Evolutionary conservation across 2,329 filamentous ascomycete species (phyloP), one percentile per base, ranked within the genome.

Genomic region (Aschersonia sp.): DNA sequence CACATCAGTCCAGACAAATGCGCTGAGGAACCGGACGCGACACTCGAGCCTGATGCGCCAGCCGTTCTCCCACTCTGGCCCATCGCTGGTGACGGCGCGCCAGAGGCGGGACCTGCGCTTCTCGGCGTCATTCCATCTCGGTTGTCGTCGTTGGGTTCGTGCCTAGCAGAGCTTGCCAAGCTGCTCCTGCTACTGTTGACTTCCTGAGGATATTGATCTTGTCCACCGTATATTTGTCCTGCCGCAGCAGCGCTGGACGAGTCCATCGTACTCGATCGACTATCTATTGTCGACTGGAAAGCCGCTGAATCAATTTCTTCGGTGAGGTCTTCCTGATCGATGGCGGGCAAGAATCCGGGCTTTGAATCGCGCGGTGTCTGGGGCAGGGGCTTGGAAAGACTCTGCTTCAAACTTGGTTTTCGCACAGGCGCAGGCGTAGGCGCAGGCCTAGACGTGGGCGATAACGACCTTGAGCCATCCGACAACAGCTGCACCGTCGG

Each of bases 1-100:
- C 79, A 83, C 77, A 83, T 81, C 47, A 83, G 61, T 0, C 79
- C 79, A 0, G 79, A 83, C 9, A 82, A 64, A 58, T 83, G 79
- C 6, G 76, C 67, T 0, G 75, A 77, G 1, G 69, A 68, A 2
- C 68, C 65, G 43, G 67, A 62, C 8, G 72, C 64, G 6, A 70
- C 69, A 2, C 69, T 73, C 11, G 66, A 67, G 58, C 62, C 58
- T 10, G 47, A 30, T 53, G 52, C 29, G 51, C 45, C 49, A 31
- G 45, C 39, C 14, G 40, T n/a, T 40, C 47, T 47, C 14, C 57
- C 56, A 6, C 51, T 52, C 30, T 74, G 73, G 8, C 59, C 59
- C 3, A 66, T 60, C 32, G 70, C 72, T 4, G 77, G 76, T 3
- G 79, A 81, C 44, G 75, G 76, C 0, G 72, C 76, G 10, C 73